Base-by-base conservation (phyloP, 2,329 filamentous ascomycete species). In the Xylaria multiplex region DNA sequence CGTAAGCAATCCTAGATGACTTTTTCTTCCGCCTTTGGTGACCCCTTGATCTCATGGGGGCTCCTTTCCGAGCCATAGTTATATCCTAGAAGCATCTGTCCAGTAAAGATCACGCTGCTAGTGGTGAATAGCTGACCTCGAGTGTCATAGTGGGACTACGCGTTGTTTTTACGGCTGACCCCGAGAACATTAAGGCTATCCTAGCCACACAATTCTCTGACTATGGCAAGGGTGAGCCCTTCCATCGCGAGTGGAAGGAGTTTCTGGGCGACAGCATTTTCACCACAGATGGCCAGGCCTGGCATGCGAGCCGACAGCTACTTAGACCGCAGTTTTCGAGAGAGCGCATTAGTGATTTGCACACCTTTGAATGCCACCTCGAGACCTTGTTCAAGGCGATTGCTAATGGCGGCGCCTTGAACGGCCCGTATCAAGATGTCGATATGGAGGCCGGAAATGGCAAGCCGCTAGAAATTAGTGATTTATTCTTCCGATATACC, bases 161-260 rank as follows among this genome's bases (percentile, higher is more conserved):
- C n/a, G 78, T 90, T 24, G 77, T 96, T 65, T 85, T 96, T 74
- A 97, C 94, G 0, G 86, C 87, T 5, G 93, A 97, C 71, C 91
- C 91, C 0, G 93, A 96, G 74, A 97, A 97, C 76, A 74, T 97
- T 81, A 97, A 97, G 78, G 92, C 94, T 6, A 85, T 97, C 24
- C 83, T 97, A n/a, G 92, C 93, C 0, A 91, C 90, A 1, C 93
- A 97, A 75, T 97, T 97, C 75, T 80, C 81, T 46, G 92, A 97
- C 75, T 97, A 90, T 75, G 94, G 93, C 72, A 93, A 97, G 77
- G 93, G 93, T 6, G 80, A 88, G 68, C 79, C 83, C 24, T 97
- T 97, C 80, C 90, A 94, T 72, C 72, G 79, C 8, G 90, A 93
- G 58, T 96, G 91, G 90, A 84, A 87, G 64, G 86, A 89, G 14